These are phyloP conservation scores for Beverwykella pulmonaria DNA, from an alignment of 495 filamentous ascomycete genomes.

Conservation along the genomic window DNA sequence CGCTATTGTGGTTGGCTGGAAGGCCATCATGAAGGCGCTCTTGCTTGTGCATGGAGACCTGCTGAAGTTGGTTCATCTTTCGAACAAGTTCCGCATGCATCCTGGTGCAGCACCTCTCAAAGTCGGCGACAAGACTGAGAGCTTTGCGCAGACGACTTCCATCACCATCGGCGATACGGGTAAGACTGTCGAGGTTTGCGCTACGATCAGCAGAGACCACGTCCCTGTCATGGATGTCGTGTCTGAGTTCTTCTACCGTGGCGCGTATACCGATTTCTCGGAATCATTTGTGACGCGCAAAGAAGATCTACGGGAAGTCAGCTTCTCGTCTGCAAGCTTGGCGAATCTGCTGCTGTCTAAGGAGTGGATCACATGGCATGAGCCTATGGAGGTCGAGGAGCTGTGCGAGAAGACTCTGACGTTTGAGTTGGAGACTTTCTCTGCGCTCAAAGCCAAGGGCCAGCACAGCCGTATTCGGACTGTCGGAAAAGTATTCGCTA, in stretches of 20 bases:
- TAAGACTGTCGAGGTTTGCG: slow-evolving; percentile 41
- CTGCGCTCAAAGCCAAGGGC: slow-evolving; percentile 8
- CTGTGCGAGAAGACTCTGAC: slow-evolving; percentile 34
- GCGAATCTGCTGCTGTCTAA: slow-evolving; percentile 62
- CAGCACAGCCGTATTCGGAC: slow-evolving; percentile 12
- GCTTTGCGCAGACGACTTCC: slow-evolving; percentile 16
- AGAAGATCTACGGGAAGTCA: slow-evolving; percentile 66
- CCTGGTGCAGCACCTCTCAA: slow-evolving; percentile 33
- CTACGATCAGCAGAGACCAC: slow-evolving; percentile 37
- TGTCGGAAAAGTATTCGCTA: slow-evolving; percentile 16
- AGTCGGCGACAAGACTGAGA: slow-evolving; percentile 40
- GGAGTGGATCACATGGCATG: slow-evolving; percentile 38
- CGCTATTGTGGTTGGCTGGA: slow-evolving; percentile 45
- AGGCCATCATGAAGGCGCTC: slow-evolving; percentile 42
- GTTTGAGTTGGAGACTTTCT: slow-evolving; percentile 33
- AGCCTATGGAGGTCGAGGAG: slow-evolving; percentile 8
- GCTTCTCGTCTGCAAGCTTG: slow-evolving; percentile 86
- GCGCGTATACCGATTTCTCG: slow-evolving; percentile 22
- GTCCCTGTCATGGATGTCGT: slow-evolving; percentile 39
- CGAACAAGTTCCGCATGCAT: slow-evolving; percentile 42
- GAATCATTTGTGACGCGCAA: slow-evolving; percentile 37
- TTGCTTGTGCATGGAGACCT: slow-evolving; percentile 43
- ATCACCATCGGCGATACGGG: slow-evolving; percentile 35
- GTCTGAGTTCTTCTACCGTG: slow-evolving; percentile 43
- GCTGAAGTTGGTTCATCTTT: slow-evolving; percentile 45